phyloP scores from a whole-genome alignment of 2,329 filamentous ascomycete genomes.

The Xylaria sp. region DNA sequence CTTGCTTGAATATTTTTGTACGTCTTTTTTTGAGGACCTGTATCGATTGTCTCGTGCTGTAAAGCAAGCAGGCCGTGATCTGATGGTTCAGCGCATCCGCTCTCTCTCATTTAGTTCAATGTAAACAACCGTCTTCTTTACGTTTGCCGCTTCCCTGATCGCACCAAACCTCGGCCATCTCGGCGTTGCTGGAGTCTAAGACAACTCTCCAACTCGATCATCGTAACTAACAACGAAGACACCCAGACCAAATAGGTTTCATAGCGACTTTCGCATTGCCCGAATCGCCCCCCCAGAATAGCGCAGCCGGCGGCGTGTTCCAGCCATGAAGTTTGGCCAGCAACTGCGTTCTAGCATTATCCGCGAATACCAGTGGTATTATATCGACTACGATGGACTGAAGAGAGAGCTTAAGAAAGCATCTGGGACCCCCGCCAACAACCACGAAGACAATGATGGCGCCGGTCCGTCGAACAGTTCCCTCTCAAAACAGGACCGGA shows the following conservation, averaged over 20 bases:
- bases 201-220: neutral
- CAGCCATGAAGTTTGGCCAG: conserved; percentile 88
- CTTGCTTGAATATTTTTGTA: too few relatives aligned
- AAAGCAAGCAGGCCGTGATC: neutral
- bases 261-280: conserved; percentile 31
- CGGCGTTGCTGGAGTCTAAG: conserved; percentile 1
- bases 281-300: conserved; percentile 22
- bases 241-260: conserved; percentile 30
- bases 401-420: conserved; percentile 84
- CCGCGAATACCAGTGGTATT: conserved; percentile 97
- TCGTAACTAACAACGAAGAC: conserved; percentile 58
- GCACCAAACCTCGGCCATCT: neutral
- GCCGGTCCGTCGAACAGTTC: conserved; percentile 44
- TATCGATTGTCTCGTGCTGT: neutral
- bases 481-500: conserved; percentile 44
- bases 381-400: conserved; percentile 95
- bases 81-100: neutral
- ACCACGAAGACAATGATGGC: conserved; percentile 44
- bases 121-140: neutral
- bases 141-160: neutral
- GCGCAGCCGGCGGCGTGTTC: conserved; percentile 53
- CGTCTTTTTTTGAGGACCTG: neutral
- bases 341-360: conserved; percentile 95
- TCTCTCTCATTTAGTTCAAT: neutral
- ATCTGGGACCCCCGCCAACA: conserved; percentile 53